Evolutionary conservation across 345 rosid species (phyloP).

Genomic region (Camelina hispida): DNA sequence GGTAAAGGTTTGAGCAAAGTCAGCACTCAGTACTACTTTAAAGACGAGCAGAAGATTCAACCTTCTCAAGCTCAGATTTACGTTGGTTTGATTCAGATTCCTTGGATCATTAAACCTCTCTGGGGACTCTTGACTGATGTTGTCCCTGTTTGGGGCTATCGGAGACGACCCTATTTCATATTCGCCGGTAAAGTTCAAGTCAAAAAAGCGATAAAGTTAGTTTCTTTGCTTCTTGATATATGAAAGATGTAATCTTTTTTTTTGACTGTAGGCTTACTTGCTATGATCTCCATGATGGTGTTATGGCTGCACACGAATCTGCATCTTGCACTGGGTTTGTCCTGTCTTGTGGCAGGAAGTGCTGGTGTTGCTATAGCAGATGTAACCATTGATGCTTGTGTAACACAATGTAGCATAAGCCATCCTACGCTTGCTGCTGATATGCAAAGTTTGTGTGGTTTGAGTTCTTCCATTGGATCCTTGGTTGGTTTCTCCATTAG

Average conservation of each 20-base stretch:
- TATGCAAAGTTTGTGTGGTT: slow-evolving; percentile 78
- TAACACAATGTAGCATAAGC: slow-evolving; percentile 62
- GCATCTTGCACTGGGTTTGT: slow-evolving; percentile 58
- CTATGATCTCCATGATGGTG: slow-evolving; percentile 58
- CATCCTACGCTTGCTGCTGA: slow-evolving; percentile 75
- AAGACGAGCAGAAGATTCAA: slow-evolving; percentile 70
- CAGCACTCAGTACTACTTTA: slow-evolving; percentile 68
- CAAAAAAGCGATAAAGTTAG: neutral
- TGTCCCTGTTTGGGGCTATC: slow-evolving; percentile 61
- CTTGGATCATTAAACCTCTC: slow-evolving; percentile 75
- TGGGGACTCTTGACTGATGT: slow-evolving; percentile 78
- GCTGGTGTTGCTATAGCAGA: slow-evolving; percentile 72
- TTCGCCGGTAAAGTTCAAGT: slow-evolving; percentile 52
- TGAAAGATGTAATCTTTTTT: slow-evolving; percentile 25
- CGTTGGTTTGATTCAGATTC: slow-evolving; percentile 58
- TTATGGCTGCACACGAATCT: slow-evolving; percentile 54
- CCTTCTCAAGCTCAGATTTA: slow-evolving; percentile 66
- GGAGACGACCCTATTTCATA: slow-evolving; percentile 69
- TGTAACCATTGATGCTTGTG: slow-evolving; percentile 80
- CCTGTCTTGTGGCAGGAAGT: slow-evolving; percentile 57
- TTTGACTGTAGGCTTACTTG: slow-evolving; percentile 51
- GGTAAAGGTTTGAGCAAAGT: slow-evolving; percentile 63
- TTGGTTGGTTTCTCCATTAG: slow-evolving; percentile 68
- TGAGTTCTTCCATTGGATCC: slow-evolving; percentile 68
- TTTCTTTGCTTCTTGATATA: slow-evolving; percentile 17